These are phyloP conservation scores for Umbelopsis isabellina DNA, from an alignment of 192 early-diverging fungal species.

Conservation along the genomic window DNA sequence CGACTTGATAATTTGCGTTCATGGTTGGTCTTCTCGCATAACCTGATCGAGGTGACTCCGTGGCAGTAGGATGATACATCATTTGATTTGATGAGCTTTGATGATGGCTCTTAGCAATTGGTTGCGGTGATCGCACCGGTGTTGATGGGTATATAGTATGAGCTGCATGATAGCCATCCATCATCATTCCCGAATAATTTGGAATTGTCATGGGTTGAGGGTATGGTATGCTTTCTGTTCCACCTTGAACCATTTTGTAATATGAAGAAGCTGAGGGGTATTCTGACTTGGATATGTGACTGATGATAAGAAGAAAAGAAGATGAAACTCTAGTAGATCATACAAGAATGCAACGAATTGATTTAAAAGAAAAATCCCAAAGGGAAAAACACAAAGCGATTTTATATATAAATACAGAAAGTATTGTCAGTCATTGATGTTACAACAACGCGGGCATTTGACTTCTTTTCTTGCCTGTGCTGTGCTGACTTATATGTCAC, in stretches of 20 bases:
- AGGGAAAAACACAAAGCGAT: background rate
- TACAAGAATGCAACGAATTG: background rate
- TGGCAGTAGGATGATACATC: constrained; percentile 2
- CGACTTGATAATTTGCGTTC: constrained; percentile 9
- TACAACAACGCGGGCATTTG: constrained; percentile 16
- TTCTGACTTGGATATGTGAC: background rate
- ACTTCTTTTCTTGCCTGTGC: background rate
- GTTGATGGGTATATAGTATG: constrained; percentile 1
- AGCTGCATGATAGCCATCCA: constrained; percentile 16
- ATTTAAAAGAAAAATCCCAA: background rate
- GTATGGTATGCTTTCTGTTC: constrained; percentile 20
- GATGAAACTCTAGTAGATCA: too few relatives aligned
- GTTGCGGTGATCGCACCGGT: constrained; percentile 9
- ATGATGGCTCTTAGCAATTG: constrained; percentile 20
- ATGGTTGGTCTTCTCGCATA: constrained; percentile 9
- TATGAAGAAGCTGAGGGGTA: background rate
- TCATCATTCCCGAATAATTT: constrained; percentile 16
- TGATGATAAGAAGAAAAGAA: background rate
- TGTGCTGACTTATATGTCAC: background rate
- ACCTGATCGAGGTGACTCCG: background rate
- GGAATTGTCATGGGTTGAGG: constrained; percentile 11
- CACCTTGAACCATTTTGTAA: constrained; percentile 12
- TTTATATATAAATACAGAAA: background rate
- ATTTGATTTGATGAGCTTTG: constrained; percentile 1
- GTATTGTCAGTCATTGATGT: constrained; percentile 7